Conservation (phyloP, 345 rosid species). For the Citrus hindsii region DNA sequence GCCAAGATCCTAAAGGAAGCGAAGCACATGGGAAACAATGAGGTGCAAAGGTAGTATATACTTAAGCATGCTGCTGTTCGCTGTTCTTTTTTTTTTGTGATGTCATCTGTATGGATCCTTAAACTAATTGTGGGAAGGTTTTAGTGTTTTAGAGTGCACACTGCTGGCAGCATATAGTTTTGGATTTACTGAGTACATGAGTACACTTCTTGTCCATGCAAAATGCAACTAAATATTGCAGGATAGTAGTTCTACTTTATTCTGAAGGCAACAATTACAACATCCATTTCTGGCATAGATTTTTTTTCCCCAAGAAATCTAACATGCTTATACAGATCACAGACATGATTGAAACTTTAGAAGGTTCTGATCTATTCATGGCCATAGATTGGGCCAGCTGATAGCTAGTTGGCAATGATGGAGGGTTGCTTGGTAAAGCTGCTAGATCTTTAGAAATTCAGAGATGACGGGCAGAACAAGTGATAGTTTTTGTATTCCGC, state of each 20-base stretch:
- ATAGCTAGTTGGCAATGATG: background rate
- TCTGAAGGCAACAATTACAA: too few relatives aligned
- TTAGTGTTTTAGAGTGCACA: background rate
- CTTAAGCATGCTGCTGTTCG: background rate
- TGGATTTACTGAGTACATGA: background rate
- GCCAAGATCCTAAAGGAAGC: slow-evolving; percentile 48
- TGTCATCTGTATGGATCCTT: background rate
- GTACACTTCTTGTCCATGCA: background rate
- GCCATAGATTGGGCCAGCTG: background rate
- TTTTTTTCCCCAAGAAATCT: background rate
- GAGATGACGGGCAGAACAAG: too few relatives aligned
- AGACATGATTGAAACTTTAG: background rate
- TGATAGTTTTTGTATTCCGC: background rate
- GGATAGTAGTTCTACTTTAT: too few relatives aligned
- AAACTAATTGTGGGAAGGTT: background rate
- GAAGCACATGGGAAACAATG: slow-evolving; percentile 48
- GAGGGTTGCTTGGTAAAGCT: background rate
- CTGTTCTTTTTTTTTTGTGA: background rate
- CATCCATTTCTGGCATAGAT: too few relatives aligned
- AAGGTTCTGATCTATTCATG: background rate
- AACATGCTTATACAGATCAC: background rate
- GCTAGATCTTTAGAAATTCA: too few relatives aligned
- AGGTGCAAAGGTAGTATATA: slow-evolving; percentile 43
- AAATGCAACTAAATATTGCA: background rate
- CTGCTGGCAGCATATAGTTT: background rate